Evolutionary conservation across 495 filamentous ascomycete genomes (phyloP).

Genomic region (Staphylotrichum tortipilum): DNA sequence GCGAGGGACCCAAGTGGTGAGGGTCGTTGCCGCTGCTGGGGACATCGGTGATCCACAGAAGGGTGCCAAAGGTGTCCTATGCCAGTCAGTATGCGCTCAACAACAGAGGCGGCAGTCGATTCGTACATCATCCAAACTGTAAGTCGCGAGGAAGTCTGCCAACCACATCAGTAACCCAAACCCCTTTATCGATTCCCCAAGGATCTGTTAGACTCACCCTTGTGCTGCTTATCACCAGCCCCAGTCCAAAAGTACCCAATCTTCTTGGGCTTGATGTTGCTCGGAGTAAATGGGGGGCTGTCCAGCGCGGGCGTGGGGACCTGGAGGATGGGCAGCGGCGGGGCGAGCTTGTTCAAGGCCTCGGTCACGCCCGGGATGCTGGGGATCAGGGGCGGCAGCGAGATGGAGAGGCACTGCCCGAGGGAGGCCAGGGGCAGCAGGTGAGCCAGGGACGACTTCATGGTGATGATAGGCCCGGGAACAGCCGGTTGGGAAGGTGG

Average conservation of each 20-base stretch:
- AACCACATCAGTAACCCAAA: background rate
- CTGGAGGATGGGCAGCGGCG: constrained; percentile 51
- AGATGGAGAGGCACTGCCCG: background rate
- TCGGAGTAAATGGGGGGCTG: constrained; percentile 45
- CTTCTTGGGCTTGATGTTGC: constrained; percentile 55
- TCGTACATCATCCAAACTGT: constrained; percentile 52
- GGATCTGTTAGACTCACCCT: constrained; percentile 11
- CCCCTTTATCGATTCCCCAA: too few relatives aligned
- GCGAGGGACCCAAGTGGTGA: constrained; percentile 50
- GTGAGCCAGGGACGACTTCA: background rate
- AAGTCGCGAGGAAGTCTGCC: constrained; percentile 50
- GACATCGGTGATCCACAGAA: constrained; percentile 51
- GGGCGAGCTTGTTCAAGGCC: constrained; percentile 39
- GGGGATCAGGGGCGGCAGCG: constrained; percentile 40
- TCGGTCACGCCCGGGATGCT: constrained; percentile 48
- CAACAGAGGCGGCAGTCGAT: background rate
- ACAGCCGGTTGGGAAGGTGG: too few relatives aligned
- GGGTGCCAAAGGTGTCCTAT: constrained; percentile 51
- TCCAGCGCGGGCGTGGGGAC: constrained; percentile 48
- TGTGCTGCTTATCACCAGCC: constrained; percentile 51
- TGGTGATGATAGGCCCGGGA: too few relatives aligned
- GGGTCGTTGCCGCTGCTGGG: constrained; percentile 53
- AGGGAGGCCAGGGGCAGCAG: background rate
- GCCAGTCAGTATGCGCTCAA: constrained; percentile 2
- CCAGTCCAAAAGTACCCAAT: constrained; percentile 59